Percentiles rank a stretch among this genome's conserved stretches.
Conservation (phyloP, 2,329 filamentous ascomycete genomes). For the Conoideocrella luteorostrata region DNA sequence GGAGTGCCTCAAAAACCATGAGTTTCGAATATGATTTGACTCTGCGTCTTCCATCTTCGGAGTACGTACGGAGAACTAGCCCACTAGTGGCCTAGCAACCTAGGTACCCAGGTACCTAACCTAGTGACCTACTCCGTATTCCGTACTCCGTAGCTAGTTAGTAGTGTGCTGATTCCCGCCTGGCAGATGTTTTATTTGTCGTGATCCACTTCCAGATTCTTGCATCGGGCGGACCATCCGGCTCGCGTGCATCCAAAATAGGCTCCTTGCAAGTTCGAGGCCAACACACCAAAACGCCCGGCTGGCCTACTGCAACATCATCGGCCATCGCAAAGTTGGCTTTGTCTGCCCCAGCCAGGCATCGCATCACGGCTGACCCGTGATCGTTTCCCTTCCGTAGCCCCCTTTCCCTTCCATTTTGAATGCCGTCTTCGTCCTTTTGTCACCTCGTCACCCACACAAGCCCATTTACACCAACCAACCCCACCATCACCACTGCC, state of each 20-base stretch:
- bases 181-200: background rate
- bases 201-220: background rate
- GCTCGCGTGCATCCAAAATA: constrained; percentile 2
- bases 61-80: no score
- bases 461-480: constrained; percentile 10
- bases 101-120: no score
- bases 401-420: constrained; percentile 1
- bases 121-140: no score
- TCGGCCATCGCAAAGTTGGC: constrained; percentile 14
- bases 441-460: background rate
- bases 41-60: no score
- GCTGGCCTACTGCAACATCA: constrained; percentile 13
- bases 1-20: no score
- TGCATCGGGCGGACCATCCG: constrained; percentile 2
- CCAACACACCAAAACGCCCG: constrained; percentile 10
- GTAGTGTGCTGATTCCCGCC: background rate
- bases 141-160: no score
- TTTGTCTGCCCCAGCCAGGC: constrained; percentile 10
- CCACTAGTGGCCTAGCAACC: no score
- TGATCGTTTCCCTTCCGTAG: constrained; percentile 2
- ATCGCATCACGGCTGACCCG: constrained; percentile 5
- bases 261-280: background rate
- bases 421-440: background rate
- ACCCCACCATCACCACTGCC: constrained; percentile 9
- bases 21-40: no score